phyloP scores from a whole-genome alignment of 805 yeast genomes.

The Candida ipomoeae region DNA sequence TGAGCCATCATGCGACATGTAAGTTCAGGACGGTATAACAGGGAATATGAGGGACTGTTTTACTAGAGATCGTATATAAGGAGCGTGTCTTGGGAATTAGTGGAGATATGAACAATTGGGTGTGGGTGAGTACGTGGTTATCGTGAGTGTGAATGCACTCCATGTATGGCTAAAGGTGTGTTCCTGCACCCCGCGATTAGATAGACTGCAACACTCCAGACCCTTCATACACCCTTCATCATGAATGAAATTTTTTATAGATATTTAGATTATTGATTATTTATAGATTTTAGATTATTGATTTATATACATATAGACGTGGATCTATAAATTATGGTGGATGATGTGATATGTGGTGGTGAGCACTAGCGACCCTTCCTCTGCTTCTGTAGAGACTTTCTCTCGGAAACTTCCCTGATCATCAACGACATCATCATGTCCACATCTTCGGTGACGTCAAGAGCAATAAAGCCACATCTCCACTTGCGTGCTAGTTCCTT shows the following conservation, averaged over 20 bases:
- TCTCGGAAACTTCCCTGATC: slow-evolving; percentile 57
- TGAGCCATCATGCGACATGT: slow-evolving; percentile 9
- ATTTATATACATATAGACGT: too few relatives aligned
- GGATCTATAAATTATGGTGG: too few relatives aligned
- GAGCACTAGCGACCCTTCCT: slow-evolving; percentile 6
- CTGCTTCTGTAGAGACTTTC: slow-evolving; percentile 21
- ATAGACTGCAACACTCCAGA: neutral
- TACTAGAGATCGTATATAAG: too few relatives aligned
- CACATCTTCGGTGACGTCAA: slow-evolving; percentile 53
- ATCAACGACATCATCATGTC: slow-evolving; percentile 56
- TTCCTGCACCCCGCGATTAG: slow-evolving; percentile 11
- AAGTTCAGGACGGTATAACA: neutral
- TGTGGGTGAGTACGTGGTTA: neutral
- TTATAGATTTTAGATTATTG: too few relatives aligned
- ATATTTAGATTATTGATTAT: too few relatives aligned
- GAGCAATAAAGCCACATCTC: slow-evolving; percentile 61
- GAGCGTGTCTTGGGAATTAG: too few relatives aligned
- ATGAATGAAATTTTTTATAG: too few relatives aligned
- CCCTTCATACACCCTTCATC: neutral
- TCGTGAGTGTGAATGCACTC: neutral
- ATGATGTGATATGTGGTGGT: too few relatives aligned
- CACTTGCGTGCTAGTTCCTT: slow-evolving; percentile 52
- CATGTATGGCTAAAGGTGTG: neutral
- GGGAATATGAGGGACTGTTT: too few relatives aligned
- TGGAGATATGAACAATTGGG: too few relatives aligned